Base-by-base conservation (phyloP, 352 stramenopile genomes). In the Pythium utonaiense region DNA sequence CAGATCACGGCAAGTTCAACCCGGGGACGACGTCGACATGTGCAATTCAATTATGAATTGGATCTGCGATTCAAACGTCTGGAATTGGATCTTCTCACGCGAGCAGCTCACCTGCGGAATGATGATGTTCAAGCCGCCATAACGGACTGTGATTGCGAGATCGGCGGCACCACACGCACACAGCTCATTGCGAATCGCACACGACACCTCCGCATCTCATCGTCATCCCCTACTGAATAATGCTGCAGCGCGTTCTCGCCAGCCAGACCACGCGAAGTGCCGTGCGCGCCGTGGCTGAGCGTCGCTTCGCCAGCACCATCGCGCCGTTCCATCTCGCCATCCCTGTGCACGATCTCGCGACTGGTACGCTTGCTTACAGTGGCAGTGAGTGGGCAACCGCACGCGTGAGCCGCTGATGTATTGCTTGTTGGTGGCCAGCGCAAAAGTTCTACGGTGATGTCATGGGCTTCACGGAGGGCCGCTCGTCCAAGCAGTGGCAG, bases 401-500 rank as follows among this genome's bases (percentile, higher is more conserved):
- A 9, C 28, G 28, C 28, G 28, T 33, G 28, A 33, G 5, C 6
- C 31, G 3, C 27, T 33, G 9, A 33, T 33, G 28, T 10, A 9
- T 33, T 33, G 5, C 5, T 33, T 33, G 5, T 55, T 51, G 30
- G 9, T 12, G 54, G 3, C 9, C 57, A 88, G 95, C 96, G 49
- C 96, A 96, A 60, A 63, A 87, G 16, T 98, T 98, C 67, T 99
- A 98, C 68, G 92, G 93, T 27, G 65, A 73, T 14, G 73, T 97
- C 36, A 77, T 98, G 56, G 89, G 91, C 10, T 98, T 95, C 70
- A 72, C 76, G 24, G 93, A 98, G 68, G 94, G 94, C 16, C 78
- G 95, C 21, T 97, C 84, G 25, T 96, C 86, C 19, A 75, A 78
- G 56, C 96, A 96, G 53, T 98, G 95, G 96, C 95, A 97, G 84